A percentile compares a stretch with the other conserved stretches of the same genome.
phyloP scores from a whole-genome alignment of 2,329 filamentous ascomycete genomes.

The Parafenestella ontariensis region DNA sequence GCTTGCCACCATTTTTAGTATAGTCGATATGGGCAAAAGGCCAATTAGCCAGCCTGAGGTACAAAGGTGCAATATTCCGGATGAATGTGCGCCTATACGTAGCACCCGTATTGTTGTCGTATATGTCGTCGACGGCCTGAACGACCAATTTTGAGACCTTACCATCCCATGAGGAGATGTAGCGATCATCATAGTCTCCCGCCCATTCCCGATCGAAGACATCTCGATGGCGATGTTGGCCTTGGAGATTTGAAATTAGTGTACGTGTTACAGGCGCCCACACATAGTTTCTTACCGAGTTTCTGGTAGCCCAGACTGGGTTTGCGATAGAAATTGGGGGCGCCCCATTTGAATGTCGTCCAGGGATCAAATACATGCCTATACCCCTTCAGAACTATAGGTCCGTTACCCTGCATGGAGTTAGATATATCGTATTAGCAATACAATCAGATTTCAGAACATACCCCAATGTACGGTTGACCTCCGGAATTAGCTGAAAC shows the following conservation, averaged over 20 bases:
- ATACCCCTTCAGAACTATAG: slow-evolving; percentile 26
- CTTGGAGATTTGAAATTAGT: neutral
- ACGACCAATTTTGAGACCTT: slow-evolving; percentile 39
- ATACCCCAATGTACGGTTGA: neutral
- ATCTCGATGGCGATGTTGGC: slow-evolving; percentile 26
- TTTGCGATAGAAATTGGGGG: slow-evolving; percentile 35
- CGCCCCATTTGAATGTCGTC: slow-evolving; percentile 30
- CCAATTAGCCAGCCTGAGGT: slow-evolving; percentile 41
- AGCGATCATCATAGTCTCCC: slow-evolving; percentile 40
- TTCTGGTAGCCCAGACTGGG: slow-evolving; percentile 35
- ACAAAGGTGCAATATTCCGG: slow-evolving; percentile 35
- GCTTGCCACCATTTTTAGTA: slow-evolving; percentile 20
- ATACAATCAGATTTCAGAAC: neutral
- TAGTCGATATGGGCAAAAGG: slow-evolving; percentile 38
- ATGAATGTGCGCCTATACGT: slow-evolving; percentile 42
- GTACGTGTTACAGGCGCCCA: neutral
- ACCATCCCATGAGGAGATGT: slow-evolving; percentile 40
- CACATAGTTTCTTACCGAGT: slow-evolving; percentile 12
- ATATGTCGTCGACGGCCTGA: slow-evolving; percentile 42
- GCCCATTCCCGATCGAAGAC: slow-evolving; percentile 33
- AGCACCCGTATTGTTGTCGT: slow-evolving; percentile 32
- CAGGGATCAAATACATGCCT: slow-evolving; percentile 27
- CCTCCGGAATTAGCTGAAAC: slow-evolving; percentile 1
- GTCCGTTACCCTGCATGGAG: slow-evolving; percentile 14
- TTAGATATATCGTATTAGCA: neutral